These are phyloP conservation scores for Cryphonectria nitschkei DNA, from an alignment of 2,329 filamentous ascomycete species.

Conservation along the genomic window DNA sequence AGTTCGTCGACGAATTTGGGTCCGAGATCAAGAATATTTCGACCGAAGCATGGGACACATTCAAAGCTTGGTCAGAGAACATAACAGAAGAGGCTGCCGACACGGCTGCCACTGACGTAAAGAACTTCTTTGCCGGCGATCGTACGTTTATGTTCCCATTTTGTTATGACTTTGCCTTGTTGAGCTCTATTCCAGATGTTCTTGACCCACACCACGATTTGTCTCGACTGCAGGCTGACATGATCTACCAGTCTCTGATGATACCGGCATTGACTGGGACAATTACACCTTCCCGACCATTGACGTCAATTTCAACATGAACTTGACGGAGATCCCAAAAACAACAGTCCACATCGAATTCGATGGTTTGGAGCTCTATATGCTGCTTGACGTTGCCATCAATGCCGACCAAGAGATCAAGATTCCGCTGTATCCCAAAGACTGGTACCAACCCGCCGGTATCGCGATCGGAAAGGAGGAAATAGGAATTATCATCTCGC, in stretches of 20 bases:
- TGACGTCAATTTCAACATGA: constrained; percentile 49
- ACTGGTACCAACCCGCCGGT: constrained; percentile 45
- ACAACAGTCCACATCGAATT: constrained; percentile 50
- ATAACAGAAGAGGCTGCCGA: constrained; percentile 37
- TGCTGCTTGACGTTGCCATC: constrained; percentile 49
- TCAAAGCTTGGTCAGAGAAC: constrained; percentile 36
- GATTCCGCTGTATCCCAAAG: constrained; percentile 52
- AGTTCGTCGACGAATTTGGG: constrained; percentile 40
- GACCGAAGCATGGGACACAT: constrained; percentile 4
- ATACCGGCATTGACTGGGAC: constrained; percentile 36
- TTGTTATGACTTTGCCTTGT: constrained; percentile 26
- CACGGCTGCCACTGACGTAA: constrained; percentile 34
- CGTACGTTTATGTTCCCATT: constrained; percentile 32
- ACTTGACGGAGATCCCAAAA: constrained; percentile 48
- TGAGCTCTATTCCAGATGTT: too few species aligned
- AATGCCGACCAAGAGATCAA: constrained; percentile 47
- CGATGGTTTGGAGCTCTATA: constrained; percentile 56
- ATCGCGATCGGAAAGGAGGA: constrained; percentile 45
- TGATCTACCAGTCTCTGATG: not conserved
- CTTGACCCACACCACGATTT: not conserved
- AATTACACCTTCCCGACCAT: constrained; percentile 42
- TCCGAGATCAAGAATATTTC: constrained; percentile 42
- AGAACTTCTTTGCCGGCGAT: constrained; percentile 24
- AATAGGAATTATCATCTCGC: constrained; percentile 51
- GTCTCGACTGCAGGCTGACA: not conserved